phyloP scores from a whole-genome alignment of 2,329 filamentous ascomycete genomes.

The Apiospora pterosperma region DNA sequence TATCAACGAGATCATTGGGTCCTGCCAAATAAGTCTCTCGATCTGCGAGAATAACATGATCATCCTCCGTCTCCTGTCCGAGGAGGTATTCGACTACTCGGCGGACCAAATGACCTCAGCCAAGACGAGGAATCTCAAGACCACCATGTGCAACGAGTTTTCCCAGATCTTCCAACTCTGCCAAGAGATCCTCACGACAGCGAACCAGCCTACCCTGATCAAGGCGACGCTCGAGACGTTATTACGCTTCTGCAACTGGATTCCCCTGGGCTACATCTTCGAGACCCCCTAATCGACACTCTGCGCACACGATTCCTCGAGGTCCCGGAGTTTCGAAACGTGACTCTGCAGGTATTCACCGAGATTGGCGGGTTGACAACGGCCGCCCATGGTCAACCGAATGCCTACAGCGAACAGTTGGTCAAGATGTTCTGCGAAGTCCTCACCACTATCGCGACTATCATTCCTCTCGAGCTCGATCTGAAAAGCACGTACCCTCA shows the following conservation, averaged over 20 bases:
- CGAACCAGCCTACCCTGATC: conserved; percentile 82
- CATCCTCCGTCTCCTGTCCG: conserved; percentile 89
- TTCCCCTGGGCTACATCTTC: conserved; percentile 96
- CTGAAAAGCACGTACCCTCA: conserved; percentile 86
- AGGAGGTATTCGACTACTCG: conserved; percentile 98
- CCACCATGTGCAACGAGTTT: conserved; percentile 98
- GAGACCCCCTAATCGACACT: conserved; percentile 94
- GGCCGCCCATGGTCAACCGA: conserved; percentile 60
- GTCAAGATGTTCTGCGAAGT: conserved; percentile 99
- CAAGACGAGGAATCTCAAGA: conserved; percentile 95
- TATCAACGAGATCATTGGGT: conserved; percentile 98
- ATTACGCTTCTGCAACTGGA: conserved; percentile 97
- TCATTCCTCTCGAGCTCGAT: conserved; percentile 87
- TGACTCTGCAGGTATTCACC: conserved; percentile 93
- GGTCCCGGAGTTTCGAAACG: conserved; percentile 91
- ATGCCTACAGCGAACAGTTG: conserved; percentile 89
- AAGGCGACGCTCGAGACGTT: conserved; percentile 97
- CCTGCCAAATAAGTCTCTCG: conserved; percentile 90
- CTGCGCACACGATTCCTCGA: conserved; percentile 89
- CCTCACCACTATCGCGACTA: conserved; percentile 85
- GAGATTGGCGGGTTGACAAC: conserved; percentile 95
- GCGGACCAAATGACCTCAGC: conserved; percentile 99
- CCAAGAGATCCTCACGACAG: conserved; percentile 89
- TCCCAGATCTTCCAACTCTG: conserved; percentile 98
- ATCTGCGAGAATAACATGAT: conserved; percentile 99